Evolutionary conservation across 1,284 basidiomycete species (phyloP), one percentile per base, ranked within the genome.

Genomic region (Marasmius sp.): DNA sequence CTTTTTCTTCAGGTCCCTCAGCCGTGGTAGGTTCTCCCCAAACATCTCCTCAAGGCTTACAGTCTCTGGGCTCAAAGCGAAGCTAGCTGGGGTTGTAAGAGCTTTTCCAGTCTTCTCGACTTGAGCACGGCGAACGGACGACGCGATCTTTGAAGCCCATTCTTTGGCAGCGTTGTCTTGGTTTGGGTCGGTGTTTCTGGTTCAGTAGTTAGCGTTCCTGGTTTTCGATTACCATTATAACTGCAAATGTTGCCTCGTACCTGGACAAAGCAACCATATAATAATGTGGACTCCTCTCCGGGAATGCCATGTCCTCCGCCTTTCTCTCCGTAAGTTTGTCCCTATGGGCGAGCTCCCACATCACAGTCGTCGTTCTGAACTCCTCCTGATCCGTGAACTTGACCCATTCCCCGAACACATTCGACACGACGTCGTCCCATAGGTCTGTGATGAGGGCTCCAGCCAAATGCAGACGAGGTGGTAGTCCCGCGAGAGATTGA

Each of bases 1-100:
- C 61, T 70, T 72, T 9, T 68, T 69, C 66, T 78, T 78, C 41
- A 74, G 20, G 59, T 66, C 62, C 8, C 66, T 58, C 61, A 78
- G 63, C 33, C 69, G 65, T 12, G 70, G 62, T 37, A 75, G 67
- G 50, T 75, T 73, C 1, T 61, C 61, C 16, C 73, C 74, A 59
- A 68, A 73, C 7, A 76, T 70, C 49, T 71, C 71, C 59, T 73
- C 70, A 0, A 65, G 14, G 12, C 10, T 47, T 34, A 53, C 59
- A 36, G 51, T n/a, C 9, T 27, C 51, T 18, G 37, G 59, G 45
- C 33, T 18, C 39, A 54, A 41, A 12, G 36, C 22, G 41, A 60
- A 55, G n/a, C 59, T 53, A 3, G 36, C 57, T 12, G 36, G 47
- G 34, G 36, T n/a, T 6, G 20, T 3, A n/a, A 39, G 41, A 33